Evolutionary conservation across 805 yeast species (phyloP).

Genomic region (Schwanniomyces pseudopolymorphus): DNA sequence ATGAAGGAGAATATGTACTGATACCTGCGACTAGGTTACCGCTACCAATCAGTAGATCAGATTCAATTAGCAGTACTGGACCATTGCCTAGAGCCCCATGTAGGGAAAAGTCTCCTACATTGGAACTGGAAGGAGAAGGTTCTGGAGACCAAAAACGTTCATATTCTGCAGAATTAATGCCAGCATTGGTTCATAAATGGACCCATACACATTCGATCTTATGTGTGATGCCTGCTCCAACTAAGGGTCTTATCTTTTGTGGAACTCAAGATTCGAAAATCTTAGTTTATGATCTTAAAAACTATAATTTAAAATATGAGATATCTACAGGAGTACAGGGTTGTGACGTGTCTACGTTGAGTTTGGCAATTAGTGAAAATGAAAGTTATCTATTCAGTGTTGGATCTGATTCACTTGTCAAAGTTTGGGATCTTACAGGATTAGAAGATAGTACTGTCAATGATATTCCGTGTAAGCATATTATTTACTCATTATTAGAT

Average conservation of each 20-base stretch:
- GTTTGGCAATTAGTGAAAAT: slow-evolving; percentile 54
- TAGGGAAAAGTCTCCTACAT: slow-evolving; percentile 20
- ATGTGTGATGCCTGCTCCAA: slow-evolving; percentile 64
- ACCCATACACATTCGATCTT: slow-evolving; percentile 68
- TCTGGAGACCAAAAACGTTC: slow-evolving; percentile 4
- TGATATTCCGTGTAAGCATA: slow-evolving; percentile 47
- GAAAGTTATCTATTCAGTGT: slow-evolving; percentile 74
- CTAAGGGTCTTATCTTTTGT: slow-evolving; percentile 63
- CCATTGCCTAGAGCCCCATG: slow-evolving; percentile 19
- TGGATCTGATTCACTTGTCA: slow-evolving; percentile 85
- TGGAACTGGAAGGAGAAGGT: slow-evolving; percentile 10
- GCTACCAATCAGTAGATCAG: slow-evolving; percentile 28
- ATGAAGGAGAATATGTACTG: slow-evolving; percentile 34
- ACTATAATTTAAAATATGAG: slow-evolving; percentile 55
- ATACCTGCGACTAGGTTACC: slow-evolving; percentile 20
- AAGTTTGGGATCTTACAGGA: slow-evolving; percentile 70
- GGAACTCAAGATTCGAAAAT: slow-evolving; percentile 90
- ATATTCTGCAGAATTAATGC: slow-evolving; percentile 9
- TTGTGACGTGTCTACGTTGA: slow-evolving; percentile 74
- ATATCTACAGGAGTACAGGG: slow-evolving; percentile 45
- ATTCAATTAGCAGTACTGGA: slow-evolving; percentile 11
- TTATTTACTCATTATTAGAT: slow-evolving; percentile 81
- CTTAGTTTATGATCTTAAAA: slow-evolving; percentile 63
- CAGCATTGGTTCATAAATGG: slow-evolving; percentile 69
- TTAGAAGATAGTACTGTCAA: slow-evolving; percentile 9